Percentiles rank a stretch among this genome's conserved stretches.
Evolutionary conservation across 78 protist genomes (phyloP).

Genomic region (Monosiga brevicollis): DNA sequence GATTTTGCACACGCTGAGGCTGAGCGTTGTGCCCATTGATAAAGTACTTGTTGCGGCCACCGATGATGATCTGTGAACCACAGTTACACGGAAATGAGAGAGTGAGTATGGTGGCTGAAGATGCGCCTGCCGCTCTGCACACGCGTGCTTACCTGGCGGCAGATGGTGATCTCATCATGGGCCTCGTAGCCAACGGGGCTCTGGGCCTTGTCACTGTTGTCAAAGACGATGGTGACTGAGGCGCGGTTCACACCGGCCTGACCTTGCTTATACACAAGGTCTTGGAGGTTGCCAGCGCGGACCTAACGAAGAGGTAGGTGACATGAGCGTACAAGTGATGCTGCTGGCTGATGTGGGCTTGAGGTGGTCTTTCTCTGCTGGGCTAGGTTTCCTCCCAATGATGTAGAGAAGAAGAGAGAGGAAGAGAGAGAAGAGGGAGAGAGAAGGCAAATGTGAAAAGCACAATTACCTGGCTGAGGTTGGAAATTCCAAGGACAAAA

Average conservation of each 20-base stretch:
- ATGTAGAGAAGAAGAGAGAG: background rate
- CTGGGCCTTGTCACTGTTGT: constrained; percentile 68
- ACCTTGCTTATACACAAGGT: constrained; percentile 95
- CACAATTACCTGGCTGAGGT: constrained; percentile 60
- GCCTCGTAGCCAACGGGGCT: constrained; percentile 91
- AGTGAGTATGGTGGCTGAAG: background rate
- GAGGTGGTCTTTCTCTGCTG: no score
- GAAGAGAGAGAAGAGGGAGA: background rate
- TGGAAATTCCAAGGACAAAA: constrained; percentile 97
- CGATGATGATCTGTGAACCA: constrained; percentile 68
- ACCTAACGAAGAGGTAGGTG: no score
- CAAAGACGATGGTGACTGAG: constrained; percentile 91
- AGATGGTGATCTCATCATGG: constrained; percentile 74
- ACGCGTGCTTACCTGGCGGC: constrained; percentile 66
- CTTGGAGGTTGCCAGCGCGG: constrained; percentile 77
- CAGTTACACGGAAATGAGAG: background rate
- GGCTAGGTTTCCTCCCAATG: no score
- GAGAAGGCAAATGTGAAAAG: background rate
- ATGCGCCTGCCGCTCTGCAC: background rate
- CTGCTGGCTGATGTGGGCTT: no score
- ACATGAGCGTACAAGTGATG: no score
- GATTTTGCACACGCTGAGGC: constrained; percentile 65
- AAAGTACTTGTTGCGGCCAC: constrained; percentile 88
- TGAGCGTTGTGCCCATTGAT: constrained; percentile 78
- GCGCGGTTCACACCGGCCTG: constrained; percentile 94